Base-by-base conservation (phyloP, 2,329 filamentous ascomycete genomes). In the Coleophoma cylindrospora region DNA sequence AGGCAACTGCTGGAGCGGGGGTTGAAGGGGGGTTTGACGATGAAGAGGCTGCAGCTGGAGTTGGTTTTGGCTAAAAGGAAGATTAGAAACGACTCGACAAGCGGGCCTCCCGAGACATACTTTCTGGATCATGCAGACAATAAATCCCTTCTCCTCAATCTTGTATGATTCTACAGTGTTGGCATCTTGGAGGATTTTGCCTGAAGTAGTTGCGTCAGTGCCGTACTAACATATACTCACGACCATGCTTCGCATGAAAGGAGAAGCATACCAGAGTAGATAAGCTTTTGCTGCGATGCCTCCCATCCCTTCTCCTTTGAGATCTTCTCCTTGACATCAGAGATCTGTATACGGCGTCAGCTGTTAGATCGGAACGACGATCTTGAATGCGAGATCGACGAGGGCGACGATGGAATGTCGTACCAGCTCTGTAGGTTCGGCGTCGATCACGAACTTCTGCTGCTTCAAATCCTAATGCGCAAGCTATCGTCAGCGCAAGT, bases 111-210 rank as follows among this genome's bases (percentile, higher is more conserved):
- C 27, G 27, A 27, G 27, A 27, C 27, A 27, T 75, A 95, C 91
- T 88, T 97, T 97, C 68, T 89, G 90, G 63, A 95, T 86, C 84
- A 99, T 96, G 75, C 94, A 99, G 54, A 99, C 94, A 64, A 99
- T 91, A 69, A 97, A 99, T 36, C 94, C 94, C 79, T 97, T 99
- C 80, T 97, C 94, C 73, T 99, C 92, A 57, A 99, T 97, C 73
- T 90, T 96, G 77, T 97, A 97, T 38, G 89, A 91, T 70, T 91
- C 90, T 61, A 99, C 88, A 2, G 91, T 96, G 67, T 96, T 94
- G 55, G 91, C 90, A 86, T 99, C 92, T 73, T 96, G 92, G 58
- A 99, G 77, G 62, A 99, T 97, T 77, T 99, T 99, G 75, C 94
- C 91, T 96, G 62, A 27, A 27, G 27, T 27, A 10, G 27, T 10